phyloP scores from a whole-genome alignment of 441 rosid species.

The Biscutella laevigata region DNA sequence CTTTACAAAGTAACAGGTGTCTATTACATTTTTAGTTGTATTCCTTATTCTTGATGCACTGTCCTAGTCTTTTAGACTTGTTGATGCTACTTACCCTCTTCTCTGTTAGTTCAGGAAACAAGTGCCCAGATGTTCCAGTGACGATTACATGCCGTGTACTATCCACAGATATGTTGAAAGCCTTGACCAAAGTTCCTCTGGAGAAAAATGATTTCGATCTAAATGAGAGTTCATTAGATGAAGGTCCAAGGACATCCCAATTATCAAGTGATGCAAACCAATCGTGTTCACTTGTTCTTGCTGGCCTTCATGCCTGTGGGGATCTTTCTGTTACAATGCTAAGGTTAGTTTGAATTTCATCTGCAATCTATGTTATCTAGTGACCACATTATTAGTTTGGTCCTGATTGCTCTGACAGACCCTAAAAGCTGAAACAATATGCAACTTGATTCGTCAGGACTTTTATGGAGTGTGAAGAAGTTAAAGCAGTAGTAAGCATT shows the following conservation, averaged over 20 bases:
- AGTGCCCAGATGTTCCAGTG: slow-evolving; percentile 45
- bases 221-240: slow-evolving; percentile 22
- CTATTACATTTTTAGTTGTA: not conserved
- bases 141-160: slow-evolving; percentile 64
- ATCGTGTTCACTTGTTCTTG: slow-evolving; percentile 54
- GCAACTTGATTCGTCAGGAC: slow-evolving; percentile 42
- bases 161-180: slow-evolving; percentile 56
- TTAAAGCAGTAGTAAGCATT: slow-evolving; percentile 76
- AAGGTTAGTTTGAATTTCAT: slow-evolving; percentile 40
- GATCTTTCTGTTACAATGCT: slow-evolving; percentile 94
- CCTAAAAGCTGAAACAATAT: slow-evolving; percentile 3
- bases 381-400: not conserved
- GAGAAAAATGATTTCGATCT: slow-evolving; percentile 26
- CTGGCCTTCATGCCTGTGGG: slow-evolving; percentile 97
- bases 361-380: not conserved
- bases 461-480: slow-evolving; percentile 52
- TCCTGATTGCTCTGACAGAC: slow-evolving; percentile 1
- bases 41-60: not conserved
- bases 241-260: slow-evolving; percentile 19
- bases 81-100: slow-evolving; percentile 20
- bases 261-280: slow-evolving; percentile 18
- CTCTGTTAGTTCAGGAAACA: slow-evolving; percentile 56
- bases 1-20: not conserved
- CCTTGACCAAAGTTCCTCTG: slow-evolving; percentile 33
- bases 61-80: slow-evolving; percentile 9